A percentile compares a stretch with the other conserved stretches of the same genome.
These are phyloP conservation scores for Trematosphaeria pertusa DNA, from an alignment of 2,329 filamentous ascomycete genomes.

Conservation along the genomic window DNA sequence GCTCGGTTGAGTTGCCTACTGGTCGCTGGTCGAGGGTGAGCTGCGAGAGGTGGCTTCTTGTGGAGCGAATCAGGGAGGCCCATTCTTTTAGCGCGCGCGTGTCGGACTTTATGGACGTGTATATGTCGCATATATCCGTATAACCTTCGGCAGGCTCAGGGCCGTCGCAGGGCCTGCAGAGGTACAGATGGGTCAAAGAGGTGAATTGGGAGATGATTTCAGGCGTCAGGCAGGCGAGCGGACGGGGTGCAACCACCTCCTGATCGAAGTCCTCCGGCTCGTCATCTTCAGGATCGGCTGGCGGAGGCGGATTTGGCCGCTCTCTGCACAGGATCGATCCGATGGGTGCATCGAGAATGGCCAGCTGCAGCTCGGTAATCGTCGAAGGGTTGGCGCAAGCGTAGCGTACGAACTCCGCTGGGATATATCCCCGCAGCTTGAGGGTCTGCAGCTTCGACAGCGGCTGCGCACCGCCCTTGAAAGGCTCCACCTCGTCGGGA, in stretches of 20 bases:
- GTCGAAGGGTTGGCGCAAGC: conserved; percentile 1
- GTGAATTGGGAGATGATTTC: conserved; percentile 7
- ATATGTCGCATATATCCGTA: no score
- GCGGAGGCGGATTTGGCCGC: conserved; percentile 2
- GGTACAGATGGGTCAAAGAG: conserved; percentile 10
- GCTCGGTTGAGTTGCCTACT: conserved; percentile 9
- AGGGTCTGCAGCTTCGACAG: conserved; percentile 12
- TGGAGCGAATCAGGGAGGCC: conserved; percentile 8
- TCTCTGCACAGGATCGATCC: not conserved
- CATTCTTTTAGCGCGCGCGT: conserved; percentile 10
- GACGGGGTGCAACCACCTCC: conserved; percentile 4
- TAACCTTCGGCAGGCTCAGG: no score
- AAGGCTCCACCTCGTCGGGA: not conserved
- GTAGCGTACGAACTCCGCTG: conserved; percentile 13
- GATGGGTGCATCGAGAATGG: conserved; percentile 13
- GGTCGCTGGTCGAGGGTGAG: conserved; percentile 16
- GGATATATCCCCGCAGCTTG: conserved; percentile 19
- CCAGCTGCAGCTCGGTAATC: conserved; percentile 15
- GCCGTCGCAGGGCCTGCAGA: conserved; percentile 8
- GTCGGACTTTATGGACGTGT: conserved; percentile 6
- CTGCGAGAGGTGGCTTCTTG: conserved; percentile 3
- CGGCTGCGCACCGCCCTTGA: not conserved
- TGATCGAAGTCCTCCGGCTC: conserved; percentile 5
- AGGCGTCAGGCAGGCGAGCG: conserved; percentile 13
- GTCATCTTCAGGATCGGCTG: not conserved